Conservation (phyloP, 2,329 filamentous ascomycete species). For the Botrytis galanthina region DNA sequence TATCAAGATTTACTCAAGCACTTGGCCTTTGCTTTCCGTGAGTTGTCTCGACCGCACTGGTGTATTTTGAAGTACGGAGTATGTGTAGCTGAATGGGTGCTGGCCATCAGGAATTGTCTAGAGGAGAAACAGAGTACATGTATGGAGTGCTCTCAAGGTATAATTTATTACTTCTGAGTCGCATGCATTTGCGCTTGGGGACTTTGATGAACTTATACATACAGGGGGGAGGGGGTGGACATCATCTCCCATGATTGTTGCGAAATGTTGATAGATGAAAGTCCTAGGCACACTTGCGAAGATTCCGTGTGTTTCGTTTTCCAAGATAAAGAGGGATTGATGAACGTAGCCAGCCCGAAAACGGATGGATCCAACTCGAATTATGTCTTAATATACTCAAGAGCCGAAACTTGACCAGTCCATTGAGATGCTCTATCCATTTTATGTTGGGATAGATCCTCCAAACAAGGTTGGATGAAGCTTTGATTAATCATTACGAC, state of each 20-base stretch:
- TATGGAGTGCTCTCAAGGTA: background rate
- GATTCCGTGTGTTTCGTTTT: conserved; percentile 2
- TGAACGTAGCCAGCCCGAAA: conserved; percentile 2
- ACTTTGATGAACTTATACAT: conserved; percentile 24
- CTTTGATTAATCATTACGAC: background rate
- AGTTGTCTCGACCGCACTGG: conserved; percentile 33
- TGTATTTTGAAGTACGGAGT: background rate
- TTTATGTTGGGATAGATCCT: conserved; percentile 10
- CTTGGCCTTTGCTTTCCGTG: conserved; percentile 35
- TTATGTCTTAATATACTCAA: conserved; percentile 17
- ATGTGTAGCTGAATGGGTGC: conserved; percentile 14
- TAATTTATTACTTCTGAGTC: conserved; percentile 22
- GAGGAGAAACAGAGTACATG: background rate
- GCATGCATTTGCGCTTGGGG: conserved; percentile 30
- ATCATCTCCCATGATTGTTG: conserved; percentile 9
- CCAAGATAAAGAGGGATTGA: conserved; percentile 10
- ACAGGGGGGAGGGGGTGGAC: background rate
- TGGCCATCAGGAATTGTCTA: conserved; percentile 8
- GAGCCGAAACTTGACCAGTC: conserved; percentile 19
- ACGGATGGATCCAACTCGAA: conserved; percentile 17
- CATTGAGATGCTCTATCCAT: background rate
- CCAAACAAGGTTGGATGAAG: background rate
- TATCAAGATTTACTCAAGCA: conserved; percentile 32
- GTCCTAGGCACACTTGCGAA: background rate
- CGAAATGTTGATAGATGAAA: background rate